Conservation (phyloP, 305 asterid genomes). For the Solanum hybrid region DNA sequence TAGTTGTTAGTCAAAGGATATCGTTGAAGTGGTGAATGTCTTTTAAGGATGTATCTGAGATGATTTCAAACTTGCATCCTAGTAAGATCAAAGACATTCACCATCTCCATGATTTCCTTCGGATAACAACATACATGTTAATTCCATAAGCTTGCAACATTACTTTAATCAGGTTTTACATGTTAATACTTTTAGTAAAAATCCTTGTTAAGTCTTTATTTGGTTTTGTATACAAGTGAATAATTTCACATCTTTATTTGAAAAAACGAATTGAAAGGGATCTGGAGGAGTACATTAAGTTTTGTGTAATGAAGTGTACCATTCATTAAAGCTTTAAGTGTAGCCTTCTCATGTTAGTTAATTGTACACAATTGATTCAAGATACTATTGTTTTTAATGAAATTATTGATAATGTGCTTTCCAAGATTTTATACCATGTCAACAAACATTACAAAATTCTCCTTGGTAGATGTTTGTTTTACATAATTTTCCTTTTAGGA, state of each 20-base stretch:
- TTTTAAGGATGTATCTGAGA: too few relatives aligned
- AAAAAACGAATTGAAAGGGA: background rate
- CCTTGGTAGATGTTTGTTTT: too few relatives aligned
- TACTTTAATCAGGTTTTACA: too few relatives aligned
- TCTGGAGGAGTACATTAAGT: background rate
- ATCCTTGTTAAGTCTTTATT: too few relatives aligned
- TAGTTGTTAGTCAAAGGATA: background rate
- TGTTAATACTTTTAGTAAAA: too few relatives aligned
- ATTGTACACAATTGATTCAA: background rate
- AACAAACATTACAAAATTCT: too few relatives aligned
- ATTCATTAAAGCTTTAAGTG: background rate
- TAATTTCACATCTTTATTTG: too few relatives aligned
- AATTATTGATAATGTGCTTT: background rate
- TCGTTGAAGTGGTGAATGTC: background rate
- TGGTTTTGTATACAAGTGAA: too few relatives aligned
- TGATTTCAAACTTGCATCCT: background rate
- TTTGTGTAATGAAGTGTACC: background rate
- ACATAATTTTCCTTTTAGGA: background rate
- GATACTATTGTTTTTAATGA: background rate
- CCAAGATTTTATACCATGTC: background rate
- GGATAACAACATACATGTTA: background rate
- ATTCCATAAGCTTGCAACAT: background rate
- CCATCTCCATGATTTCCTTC: too few relatives aligned
- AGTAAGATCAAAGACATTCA: too few relatives aligned
- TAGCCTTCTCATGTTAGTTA: background rate